Conservation (phyloP, 176 grass and related monocot species). For the Eragrostis curvula region DNA sequence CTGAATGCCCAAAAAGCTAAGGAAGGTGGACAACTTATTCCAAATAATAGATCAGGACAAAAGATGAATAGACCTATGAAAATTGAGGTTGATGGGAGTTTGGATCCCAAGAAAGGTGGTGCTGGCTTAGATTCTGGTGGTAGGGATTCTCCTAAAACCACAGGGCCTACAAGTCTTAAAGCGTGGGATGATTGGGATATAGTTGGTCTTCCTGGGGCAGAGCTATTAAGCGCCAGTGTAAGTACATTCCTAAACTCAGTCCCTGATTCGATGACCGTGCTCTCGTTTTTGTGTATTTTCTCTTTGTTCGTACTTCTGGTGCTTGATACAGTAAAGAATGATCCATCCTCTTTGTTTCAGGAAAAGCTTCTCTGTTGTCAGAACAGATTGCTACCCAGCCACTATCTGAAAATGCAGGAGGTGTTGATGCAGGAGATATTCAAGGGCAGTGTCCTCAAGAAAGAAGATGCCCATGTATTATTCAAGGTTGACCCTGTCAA, state of each 20-base stretch:
- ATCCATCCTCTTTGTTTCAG: conserved; percentile 46
- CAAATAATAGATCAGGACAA: conserved; percentile 64
- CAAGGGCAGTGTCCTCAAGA: conserved; percentile 78
- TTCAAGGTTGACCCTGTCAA: conserved; percentile 91
- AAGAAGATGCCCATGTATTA: conserved; percentile 79
- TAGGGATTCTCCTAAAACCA: conserved; percentile 61
- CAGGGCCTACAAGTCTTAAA: conserved; percentile 47
- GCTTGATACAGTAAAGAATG: conserved; percentile 4
- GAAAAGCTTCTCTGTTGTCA: conserved; percentile 85
- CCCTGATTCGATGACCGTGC: not conserved
- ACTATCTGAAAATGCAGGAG: conserved; percentile 92
- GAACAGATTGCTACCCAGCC: conserved; percentile 74
- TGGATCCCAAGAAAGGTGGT: conserved; percentile 74
- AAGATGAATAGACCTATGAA: conserved; percentile 69
- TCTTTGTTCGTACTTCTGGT: conserved; percentile 24
- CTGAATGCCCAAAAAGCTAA: conserved; percentile 66
- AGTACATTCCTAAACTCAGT: conserved; percentile 40
- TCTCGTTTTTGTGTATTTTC: not conserved
- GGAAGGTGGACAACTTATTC: conserved; percentile 56
- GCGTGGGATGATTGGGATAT: conserved; percentile 95
- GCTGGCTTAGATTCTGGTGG: conserved; percentile 55
- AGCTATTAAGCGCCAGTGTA: conserved; percentile 82
- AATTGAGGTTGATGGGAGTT: conserved; percentile 68
- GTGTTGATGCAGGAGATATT: conserved; percentile 84
- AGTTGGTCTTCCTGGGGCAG: conserved; percentile 81